A percentile compares a stretch with the other conserved stretches of the same genome.
phyloP scores from a whole-genome alignment of 768 basidiomycete genomes.

The Naganishia friedmannii region DNA sequence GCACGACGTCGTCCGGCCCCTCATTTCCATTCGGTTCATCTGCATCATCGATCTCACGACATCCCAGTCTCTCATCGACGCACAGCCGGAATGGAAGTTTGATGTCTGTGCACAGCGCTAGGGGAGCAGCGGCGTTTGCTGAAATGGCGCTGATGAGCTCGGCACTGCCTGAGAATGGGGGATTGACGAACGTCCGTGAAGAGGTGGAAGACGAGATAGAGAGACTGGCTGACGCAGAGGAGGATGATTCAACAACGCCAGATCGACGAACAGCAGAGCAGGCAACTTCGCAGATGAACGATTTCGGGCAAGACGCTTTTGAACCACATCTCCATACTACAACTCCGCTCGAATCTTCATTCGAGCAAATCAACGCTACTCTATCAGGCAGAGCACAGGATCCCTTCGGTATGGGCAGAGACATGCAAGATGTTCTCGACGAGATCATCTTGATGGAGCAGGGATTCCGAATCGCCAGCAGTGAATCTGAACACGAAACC shows the following conservation, averaged over 20 bases:
- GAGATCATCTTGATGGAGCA: slow-evolving; percentile 51
- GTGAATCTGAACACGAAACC: slow-evolving; percentile 31
- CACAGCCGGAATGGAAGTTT: slow-evolving; percentile 11
- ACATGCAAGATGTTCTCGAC: slow-evolving; percentile 50
- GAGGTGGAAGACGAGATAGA: slow-evolving; percentile 20
- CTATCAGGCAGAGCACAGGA: neutral
- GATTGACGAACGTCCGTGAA: slow-evolving; percentile 15
- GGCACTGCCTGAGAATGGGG: neutral
- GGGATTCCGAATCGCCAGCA: slow-evolving; percentile 40
- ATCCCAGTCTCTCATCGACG: neutral
- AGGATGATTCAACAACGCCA: slow-evolving; percentile 2
- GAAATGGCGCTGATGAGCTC: slow-evolving; percentile 5
- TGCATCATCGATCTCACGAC: neutral
- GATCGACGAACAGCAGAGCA: slow-evolving; percentile 3
- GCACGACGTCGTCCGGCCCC: slow-evolving; percentile 3
- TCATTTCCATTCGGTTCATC: neutral
- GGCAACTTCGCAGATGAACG: slow-evolving; percentile 19
- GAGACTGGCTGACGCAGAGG: slow-evolving; percentile 20
- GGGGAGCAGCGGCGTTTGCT: slow-evolving; percentile 6
- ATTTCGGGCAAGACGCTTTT: neutral
- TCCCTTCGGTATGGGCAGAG: slow-evolving; percentile 39
- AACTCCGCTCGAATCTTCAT: neutral
- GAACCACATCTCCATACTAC: neutral
- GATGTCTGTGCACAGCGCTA: neutral
- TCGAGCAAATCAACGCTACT: neutral